Evolutionary conservation across 2,329 filamentous ascomycete species (phyloP), one percentile per base, ranked within the genome.

Genomic region (Talaromyces sp.): DNA sequence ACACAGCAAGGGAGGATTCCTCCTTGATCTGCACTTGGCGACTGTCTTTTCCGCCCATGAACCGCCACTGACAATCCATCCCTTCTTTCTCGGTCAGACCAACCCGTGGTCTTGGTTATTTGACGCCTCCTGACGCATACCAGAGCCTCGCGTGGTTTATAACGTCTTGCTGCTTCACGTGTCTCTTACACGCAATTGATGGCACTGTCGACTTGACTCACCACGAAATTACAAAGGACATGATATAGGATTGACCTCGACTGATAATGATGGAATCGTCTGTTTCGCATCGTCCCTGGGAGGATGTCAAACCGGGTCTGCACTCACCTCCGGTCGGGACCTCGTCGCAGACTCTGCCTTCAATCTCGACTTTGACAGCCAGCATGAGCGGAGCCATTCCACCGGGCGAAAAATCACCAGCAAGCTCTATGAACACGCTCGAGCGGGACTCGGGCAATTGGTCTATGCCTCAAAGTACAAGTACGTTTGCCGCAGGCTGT

Each of bases 381-480:
- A 78, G 73, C 62, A 79, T 82, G 72, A 75, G 73, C 50, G 69
- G 71, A 22, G 66, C 66, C 11, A 61, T 72, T 47, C 69, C 71
- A 43, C 67, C 75, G 2, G 70, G 77, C 1, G 80, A 82, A 66
- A 80, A 81, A 67, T 79, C 76, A 0, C 78, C 78, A 10, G 76
- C 75, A 22, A 70, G 76, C 9, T 80, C 79, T 5, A 69, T 81
- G 67, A 80, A 78, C 62, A 80, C 79, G 14, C 76, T 80, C 66
- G 81, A 84, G 71, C 82, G 85, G 66, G 85, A 86, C 72, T 87
- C 85, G 24, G 84, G 85, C 66, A 85, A 83, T 72, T 87, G 84
- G 84, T 85, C 84, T 62, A 83, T 85, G 70, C 83, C 84, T 66
- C 84, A 84, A 70, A 85, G 84, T 74, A 84, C 85, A 72, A 82